Conservation (phyloP, 2,329 filamentous ascomycete species). For the Epichloe bromicola region DNA sequence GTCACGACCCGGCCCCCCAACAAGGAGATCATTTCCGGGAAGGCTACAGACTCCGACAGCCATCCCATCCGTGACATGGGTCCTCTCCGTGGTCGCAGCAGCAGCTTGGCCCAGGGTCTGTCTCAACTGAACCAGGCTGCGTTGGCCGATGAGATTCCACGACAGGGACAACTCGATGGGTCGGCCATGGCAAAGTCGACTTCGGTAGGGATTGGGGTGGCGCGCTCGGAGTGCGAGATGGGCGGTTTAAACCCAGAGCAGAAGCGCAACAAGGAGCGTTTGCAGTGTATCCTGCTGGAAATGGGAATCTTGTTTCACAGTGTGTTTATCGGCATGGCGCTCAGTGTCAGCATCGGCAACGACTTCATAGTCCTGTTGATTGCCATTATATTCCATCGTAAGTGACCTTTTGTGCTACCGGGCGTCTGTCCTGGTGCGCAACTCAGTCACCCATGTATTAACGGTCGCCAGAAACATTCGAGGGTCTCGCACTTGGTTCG, state of each 20-base stretch:
- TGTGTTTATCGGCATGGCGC: conserved; percentile 73
- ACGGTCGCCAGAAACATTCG: conserved; percentile 24
- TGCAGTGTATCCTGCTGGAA: conserved; percentile 68
- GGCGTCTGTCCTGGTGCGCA: background rate
- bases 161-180: background rate
- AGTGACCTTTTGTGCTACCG: background rate
- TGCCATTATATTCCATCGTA: conserved; percentile 61
- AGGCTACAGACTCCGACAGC: background rate
- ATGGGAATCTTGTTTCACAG: conserved; percentile 53
- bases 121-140: conserved; percentile 14
- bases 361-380: conserved; percentile 68
- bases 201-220: background rate
- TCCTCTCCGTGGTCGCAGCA: conserved; percentile 19
- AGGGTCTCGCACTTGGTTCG: conserved; percentile 49
- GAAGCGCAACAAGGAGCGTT: conserved; percentile 48
- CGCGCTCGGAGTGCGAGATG: background rate
- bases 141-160: conserved; percentile 2
- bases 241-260: conserved; percentile 33
- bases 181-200: background rate
- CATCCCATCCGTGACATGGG: conserved; percentile 20
- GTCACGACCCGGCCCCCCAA: background rate
- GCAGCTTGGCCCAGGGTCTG: conserved; percentile 22
- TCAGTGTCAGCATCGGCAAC: conserved; percentile 64
- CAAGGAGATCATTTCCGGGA: background rate
- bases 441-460: background rate